Base-by-base conservation (phyloP, 192 early-diverging fungal species). In the Glomus cerebriforme region DNA sequence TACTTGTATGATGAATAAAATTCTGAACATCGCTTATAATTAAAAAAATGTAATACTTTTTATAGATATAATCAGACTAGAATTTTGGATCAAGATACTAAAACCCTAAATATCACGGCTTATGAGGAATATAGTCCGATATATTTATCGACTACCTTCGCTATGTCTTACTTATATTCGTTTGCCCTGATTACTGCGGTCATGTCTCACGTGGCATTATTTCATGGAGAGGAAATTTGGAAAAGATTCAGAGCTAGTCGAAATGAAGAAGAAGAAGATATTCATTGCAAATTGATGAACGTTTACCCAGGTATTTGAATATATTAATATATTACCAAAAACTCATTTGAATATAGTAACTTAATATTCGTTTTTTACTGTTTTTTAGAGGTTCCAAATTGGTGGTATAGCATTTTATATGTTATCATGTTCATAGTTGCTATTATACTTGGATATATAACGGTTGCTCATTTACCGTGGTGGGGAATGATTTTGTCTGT, bases 141-240 rank as follows among this genome's bases (percentile, higher is more conserved):
- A 6, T 87, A 87, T 59, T 83, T 93, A 83, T 86, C 89, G 4
- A 82, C 84, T 47, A 81, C 87, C 6, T 93, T 92, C 78, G 90
- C 88, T 22, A 75, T 81, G 58, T 73, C 83, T 1, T 94, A 93
- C 67, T 86, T 87, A 0, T 82, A 89, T 78, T 83, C 86, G 10
- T 90, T 94, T 68, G 87, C 87, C 4, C 81, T 82, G 15, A 81
- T 93, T 12, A 83, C 87, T 35, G 88, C 92, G 59, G 83, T 89
- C 26, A 77, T 94, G 26, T 80, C 85, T 47, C 90, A 92, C 47
- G 82, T 87, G 10, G 77, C 75, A 0, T 84, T 92, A 12, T 85
- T 87, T 83, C 82, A 92, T 82, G 88, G 90, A 37, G 73, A 83
- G 67, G 88, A 91, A 19, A 90, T 92, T 79, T 84, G 84, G 77